Base-by-base conservation (phyloP, 1,284 basidiomycete species). In the Pseudomicrostroma phylloplanum region DNA sequence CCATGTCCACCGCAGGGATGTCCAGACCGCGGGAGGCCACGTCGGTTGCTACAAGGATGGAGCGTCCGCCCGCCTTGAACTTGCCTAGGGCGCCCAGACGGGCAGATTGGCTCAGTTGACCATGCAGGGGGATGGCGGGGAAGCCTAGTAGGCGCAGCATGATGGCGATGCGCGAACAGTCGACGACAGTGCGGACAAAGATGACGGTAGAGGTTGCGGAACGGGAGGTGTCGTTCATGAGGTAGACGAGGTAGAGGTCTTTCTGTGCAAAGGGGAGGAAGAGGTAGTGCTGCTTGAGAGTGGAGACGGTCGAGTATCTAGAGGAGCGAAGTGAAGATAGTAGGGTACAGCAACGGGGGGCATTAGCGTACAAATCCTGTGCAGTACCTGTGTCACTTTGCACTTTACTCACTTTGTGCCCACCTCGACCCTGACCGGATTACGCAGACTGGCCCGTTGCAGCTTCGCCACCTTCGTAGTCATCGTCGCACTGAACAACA, bases 401-500 rank as follows among this genome's bases (percentile, higher is more conserved):
- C 71, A 77, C 92, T 36, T 9, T 36, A 36, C 30, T 36, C 30
- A 36, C 90, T 96, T 97, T 72, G 89, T 86, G 53, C 74, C 43
- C 88, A 91, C 92, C 81, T 98, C 92, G 7, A 98, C 88, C 67
- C 91, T 86, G n/a, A 96, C 87, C 7, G 96, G 96, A 78, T 96
- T 96, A 59, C 87, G 86, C 73, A 98, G 83, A 83, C 90, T 92
- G n/a, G 96, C 94, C 60, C 96, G 83, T 80, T 98, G 94, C 8
- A 99, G 83, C 80, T 98, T 97, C 25, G 91, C 92, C 11, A 99
- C 92, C 81, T 97, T 98, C 23, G 92, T 96, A 1, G 94, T 96
- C 93, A 99, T 98, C n/a, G 96, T 99, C 0, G 96, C 96, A 15
- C 92, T 96, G 83, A 96, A 99, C 1, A 99, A 85, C 80, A 93